Evolutionary conservation across 1,139 yeast genomes (phyloP), one percentile per base, ranked within the genome.

Genomic region (Saccharomycopsis hybrid): DNA sequence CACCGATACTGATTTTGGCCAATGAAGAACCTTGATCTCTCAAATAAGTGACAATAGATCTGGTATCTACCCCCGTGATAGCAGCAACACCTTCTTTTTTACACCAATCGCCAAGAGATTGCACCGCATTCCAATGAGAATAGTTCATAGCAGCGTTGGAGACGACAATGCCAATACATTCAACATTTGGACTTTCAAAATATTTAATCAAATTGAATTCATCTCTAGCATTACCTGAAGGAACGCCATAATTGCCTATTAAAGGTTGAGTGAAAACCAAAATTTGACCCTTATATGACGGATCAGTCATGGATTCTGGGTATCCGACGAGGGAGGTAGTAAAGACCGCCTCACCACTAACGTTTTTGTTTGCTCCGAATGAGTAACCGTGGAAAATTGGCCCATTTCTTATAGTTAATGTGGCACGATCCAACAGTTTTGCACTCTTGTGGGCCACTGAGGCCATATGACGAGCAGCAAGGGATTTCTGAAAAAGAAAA

Each of bases 71-170:
- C 53, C 97, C 98, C 40, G 96, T 81, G 60, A 92, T 85, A 50
- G 97, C 98, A 53, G 97, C 95, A 51, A 92, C 94, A 39, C 96
- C 96, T 59, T 89, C 94, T 65, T 96, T 82, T 68, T 86, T 80
- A 72, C 98, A 92, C 97, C 97, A 92, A 60, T 85, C 87, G 57
- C 87, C 87, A 53, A 92, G 76, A 28, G 95, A 85, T 71, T 92
- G 97, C 41, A 92, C 96, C 3, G 98, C 98, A 41, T 97, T 90
- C 98, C 98, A 92, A 68, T 92, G 98, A 27, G 96, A 87, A 69
- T 92, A 88, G 65, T 88, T 80, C 74, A 90, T 78, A 31, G 98
- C 97, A 53, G 81, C 96, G 63, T 92, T 97, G 41, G 96, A 88
- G 44, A 92, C 98, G 47, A 92, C 96, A 54, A 92, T 88, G 60